Evolutionary conservation across 495 filamentous ascomycete species (phyloP).

Genomic region (Aeminium ludgeri): DNA sequence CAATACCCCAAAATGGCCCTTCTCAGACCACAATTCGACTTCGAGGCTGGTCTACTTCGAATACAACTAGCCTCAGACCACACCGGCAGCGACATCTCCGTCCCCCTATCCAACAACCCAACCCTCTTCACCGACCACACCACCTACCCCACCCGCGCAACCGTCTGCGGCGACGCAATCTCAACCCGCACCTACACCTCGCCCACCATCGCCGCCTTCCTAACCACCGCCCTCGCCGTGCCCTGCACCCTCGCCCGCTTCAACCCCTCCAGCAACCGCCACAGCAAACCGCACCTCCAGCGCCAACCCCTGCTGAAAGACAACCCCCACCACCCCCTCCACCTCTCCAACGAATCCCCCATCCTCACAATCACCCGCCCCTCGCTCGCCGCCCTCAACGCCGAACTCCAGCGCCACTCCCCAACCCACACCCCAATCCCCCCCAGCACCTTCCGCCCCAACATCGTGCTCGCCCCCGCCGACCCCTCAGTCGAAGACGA

Average conservation of each 20-base stretch:
- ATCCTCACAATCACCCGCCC: slow-evolving; percentile 69
- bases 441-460: slow-evolving; percentile 64
- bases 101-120: slow-evolving; percentile 47
- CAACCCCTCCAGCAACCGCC: slow-evolving; percentile 38
- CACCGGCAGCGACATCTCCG: slow-evolving; percentile 32
- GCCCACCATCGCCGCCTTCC: slow-evolving; percentile 48
- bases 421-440: slow-evolving; percentile 41
- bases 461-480: slow-evolving; percentile 48
- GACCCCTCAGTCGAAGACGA: slow-evolving; percentile 19
- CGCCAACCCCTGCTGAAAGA: slow-evolving; percentile 21
- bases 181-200: slow-evolving; percentile 49
- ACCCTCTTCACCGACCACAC: slow-evolving; percentile 25
- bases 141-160: slow-evolving; percentile 29
- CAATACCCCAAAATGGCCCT: slow-evolving; percentile 68
- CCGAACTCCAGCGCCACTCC: slow-evolving; percentile 35
- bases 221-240: slow-evolving; percentile 53
- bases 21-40: slow-evolving; percentile 51
- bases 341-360: slow-evolving; percentile 81
- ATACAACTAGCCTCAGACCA: slow-evolving; percentile 17
- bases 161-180: slow-evolving; percentile 67
- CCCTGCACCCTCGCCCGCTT: slow-evolving; percentile 70
- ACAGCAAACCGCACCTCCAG: slow-evolving; percentile 47
- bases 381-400: slow-evolving; percentile 63
- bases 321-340: slow-evolving; percentile 36
- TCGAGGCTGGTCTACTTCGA: slow-evolving; percentile 39